A percentile compares a stretch with the other conserved stretches of the same genome.
phyloP scores from a whole-genome alignment of 331 rosid genomes.

The Cydonia oblonga region DNA sequence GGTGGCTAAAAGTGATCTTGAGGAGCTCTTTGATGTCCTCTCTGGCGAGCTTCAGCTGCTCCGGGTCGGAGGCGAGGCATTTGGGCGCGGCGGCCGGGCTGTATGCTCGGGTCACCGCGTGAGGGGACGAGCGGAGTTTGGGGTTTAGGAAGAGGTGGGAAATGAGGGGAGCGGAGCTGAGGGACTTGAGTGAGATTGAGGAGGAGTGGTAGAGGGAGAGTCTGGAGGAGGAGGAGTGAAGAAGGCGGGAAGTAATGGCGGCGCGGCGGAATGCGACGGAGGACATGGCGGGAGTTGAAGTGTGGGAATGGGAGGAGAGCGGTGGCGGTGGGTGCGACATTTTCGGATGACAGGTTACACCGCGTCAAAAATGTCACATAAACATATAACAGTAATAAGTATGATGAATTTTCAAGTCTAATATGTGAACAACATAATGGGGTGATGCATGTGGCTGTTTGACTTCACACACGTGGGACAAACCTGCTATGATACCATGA shows the following conservation, averaged over 20 bases:
- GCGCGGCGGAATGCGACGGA: constrained; percentile 26
- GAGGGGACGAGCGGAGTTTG: constrained; percentile 16
- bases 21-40: constrained; percentile 80
- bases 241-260: constrained; percentile 28
- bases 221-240: constrained; percentile 29
- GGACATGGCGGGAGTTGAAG: constrained; percentile 41
- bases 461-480: too few species aligned
- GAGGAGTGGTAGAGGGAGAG: constrained; percentile 5
- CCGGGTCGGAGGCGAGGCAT: constrained; percentile 63
- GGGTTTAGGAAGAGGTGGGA: constrained; percentile 60
- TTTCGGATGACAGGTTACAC: not conserved
- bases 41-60: constrained; percentile 64
- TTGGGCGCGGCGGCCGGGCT: constrained; percentile 35
- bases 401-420: too few species aligned
- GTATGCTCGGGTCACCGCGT: constrained; percentile 33
- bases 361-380: too few species aligned
- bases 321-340: constrained; percentile 24
- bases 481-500: too few species aligned
- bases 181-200: constrained; percentile 23
- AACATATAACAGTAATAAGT: too few species aligned
- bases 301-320: constrained; percentile 3
- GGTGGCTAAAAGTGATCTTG: constrained; percentile 66
- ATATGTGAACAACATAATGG: too few species aligned
- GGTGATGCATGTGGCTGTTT: too few species aligned
- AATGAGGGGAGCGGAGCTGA: constrained; percentile 52